Conservation (phyloP, 2,329 filamentous ascomycete genomes). For the Neodidymelliopsis sp. region DNA sequence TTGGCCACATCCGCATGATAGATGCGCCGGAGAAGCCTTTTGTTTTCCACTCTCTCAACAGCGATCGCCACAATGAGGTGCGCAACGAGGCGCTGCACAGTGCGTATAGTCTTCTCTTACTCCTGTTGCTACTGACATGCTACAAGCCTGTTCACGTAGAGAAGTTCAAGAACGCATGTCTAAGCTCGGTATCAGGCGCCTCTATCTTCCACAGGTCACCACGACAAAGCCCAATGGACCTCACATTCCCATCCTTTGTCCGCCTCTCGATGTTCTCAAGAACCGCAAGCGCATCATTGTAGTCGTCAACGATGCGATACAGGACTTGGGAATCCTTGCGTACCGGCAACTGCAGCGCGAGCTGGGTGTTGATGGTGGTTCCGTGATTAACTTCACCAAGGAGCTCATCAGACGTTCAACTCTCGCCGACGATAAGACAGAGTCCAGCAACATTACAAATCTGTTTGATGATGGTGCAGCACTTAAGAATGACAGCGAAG, state of each 20-base stretch:
- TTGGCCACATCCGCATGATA: constrained; percentile 77
- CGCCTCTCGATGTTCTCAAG: constrained; percentile 58
- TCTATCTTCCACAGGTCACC: constrained; percentile 67
- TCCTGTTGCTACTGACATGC: constrained; percentile 14
- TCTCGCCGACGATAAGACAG: constrained; percentile 7
- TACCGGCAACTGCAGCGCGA: constrained; percentile 70
- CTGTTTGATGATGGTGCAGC: constrained; percentile 31
- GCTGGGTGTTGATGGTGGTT: constrained; percentile 75
- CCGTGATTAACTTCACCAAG: constrained; percentile 69
- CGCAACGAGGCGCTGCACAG: constrained; percentile 75
- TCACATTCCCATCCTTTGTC: constrained; percentile 74
- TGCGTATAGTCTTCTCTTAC: constrained; percentile 47
- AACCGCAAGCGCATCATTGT: constrained; percentile 71
- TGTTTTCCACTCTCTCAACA: constrained; percentile 75
- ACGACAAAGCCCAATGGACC: constrained; percentile 53
- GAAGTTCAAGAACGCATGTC: constrained; percentile 70
- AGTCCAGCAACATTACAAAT: background rate
- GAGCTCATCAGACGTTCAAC: constrained; percentile 48
- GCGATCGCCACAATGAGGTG: constrained; percentile 77
- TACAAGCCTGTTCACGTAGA: constrained; percentile 66
- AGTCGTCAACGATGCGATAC: constrained; percentile 78
- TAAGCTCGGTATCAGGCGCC: constrained; percentile 64
- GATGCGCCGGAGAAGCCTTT: constrained; percentile 73
- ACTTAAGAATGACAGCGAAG: constrained; percentile 25
- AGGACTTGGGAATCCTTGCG: constrained; percentile 78